Evolutionary conservation across 768 basidiomycete species (phyloP).

Genomic region (Lentinula raphanica): DNA sequence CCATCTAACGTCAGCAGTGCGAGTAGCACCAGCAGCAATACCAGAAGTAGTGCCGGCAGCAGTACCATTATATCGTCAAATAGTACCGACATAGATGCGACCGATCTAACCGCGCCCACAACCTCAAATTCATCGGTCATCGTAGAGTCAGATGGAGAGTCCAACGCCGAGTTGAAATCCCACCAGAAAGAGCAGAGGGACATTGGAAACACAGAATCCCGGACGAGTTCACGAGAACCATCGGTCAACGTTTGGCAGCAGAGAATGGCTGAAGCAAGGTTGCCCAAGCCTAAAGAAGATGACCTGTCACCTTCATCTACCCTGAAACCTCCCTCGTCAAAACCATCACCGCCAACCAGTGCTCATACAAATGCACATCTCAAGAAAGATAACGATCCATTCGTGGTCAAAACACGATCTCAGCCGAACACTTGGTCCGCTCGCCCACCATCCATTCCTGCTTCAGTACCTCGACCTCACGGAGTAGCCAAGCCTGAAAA

Average conservation of each 20-base stretch:
- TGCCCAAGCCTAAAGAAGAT: not conserved
- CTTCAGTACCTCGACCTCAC: not conserved
- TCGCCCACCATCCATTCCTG: not conserved
- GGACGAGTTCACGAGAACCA: not conserved
- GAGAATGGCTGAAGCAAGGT: not conserved
- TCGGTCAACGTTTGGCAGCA: constrained; percentile 4
- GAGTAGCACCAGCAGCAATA: not conserved
- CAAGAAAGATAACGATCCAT: not conserved
- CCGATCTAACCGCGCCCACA: constrained; percentile 4
- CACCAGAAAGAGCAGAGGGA: not conserved
- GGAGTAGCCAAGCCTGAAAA: not conserved
- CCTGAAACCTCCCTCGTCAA: not conserved
- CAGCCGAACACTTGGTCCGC: not conserved
- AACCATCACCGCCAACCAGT: not conserved
- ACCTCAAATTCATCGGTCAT: constrained; percentile 7
- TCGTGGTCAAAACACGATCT: not conserved
- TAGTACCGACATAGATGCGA: constrained; percentile 3
- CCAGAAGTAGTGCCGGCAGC: not conserved
- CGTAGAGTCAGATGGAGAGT: not conserved
- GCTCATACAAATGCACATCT: not conserved
- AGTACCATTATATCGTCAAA: not conserved
- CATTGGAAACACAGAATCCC: not conserved
- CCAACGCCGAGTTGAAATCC: too few relatives aligned
- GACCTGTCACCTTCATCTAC: not conserved
- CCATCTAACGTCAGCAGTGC: not conserved